Base-by-base conservation (phyloP, 2,329 filamentous ascomycete species). In the Neopestalotiopsis clavispora region DNA sequence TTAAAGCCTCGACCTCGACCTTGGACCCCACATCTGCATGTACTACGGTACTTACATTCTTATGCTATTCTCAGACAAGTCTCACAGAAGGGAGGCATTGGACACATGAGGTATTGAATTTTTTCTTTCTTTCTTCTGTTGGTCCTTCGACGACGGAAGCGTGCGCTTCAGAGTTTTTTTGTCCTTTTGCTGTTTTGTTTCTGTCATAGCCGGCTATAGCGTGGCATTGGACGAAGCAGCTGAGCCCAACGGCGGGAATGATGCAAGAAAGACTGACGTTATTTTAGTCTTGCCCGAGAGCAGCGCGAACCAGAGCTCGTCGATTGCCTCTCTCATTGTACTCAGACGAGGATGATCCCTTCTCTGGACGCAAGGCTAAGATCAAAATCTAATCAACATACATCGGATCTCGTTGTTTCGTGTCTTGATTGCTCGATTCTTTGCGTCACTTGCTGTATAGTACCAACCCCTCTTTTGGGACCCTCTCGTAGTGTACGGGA, bases 161-260 rank as follows among this genome's bases (percentile, higher is more conserved):
- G 45, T 65, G 40, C 28, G 13, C 45, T 65, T 49, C 40, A 14
- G 62, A 52, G 1, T 65, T 30, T 65, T 23, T 59, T 20, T 45
- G 20, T 30, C 52, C 17, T 38, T 38, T 20, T 23, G 23, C n/a
- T 45, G 20, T 49, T 65, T 34, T 38, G 17, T 20, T 23, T 59
- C 57, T 45, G n/a, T 32, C 62, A 52, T 56, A 40, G 62, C 40
- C 40, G 62, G 62, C 17, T 32, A 40, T 49, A 45, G 62, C 40
- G 62, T 65, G 28, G 23, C 17, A 49, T 40, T 30, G 32, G 17
- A 60, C 28, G 28, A 65, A 28, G 62, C 40, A 45, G 62, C 34
- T 49, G 59, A 20, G 13, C 59, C 23, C n/a, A 17, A 9, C 10
- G 17, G 59, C 32, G 57, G 23, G 23, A 59, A 14, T 9, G 17